phyloP scores from a whole-genome alignment of 1,284 basidiomycete species.

The Puccinia triticina region DNA sequence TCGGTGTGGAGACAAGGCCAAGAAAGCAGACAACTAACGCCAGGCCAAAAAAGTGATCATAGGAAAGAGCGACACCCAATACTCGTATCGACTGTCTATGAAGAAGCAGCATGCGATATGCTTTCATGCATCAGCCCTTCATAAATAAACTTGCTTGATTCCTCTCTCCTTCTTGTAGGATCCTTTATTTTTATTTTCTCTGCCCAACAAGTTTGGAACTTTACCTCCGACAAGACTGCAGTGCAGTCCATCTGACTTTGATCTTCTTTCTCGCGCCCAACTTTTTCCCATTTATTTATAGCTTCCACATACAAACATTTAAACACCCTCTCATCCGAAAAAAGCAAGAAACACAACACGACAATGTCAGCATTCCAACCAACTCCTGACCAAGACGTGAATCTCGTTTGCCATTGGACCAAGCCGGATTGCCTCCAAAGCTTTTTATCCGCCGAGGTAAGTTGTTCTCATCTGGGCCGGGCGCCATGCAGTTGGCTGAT shows the following conservation, averaged over 20 bases:
- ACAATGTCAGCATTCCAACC: conserved; percentile 5
- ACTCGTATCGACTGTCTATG: too few species aligned
- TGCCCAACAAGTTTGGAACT: conserved; percentile 42
- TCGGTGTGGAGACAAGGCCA: too few species aligned
- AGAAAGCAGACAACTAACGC: too few species aligned
- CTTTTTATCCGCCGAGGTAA: conserved; percentile 38
- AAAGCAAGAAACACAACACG: too few species aligned
- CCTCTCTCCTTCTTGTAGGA: conserved; percentile 64
- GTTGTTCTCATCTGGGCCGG: not conserved
- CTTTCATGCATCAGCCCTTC: too few species aligned
- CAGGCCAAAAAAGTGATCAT: too few species aligned
- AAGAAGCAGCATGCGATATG: too few species aligned
- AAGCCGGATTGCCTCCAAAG: conserved; percentile 29
- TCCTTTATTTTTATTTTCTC: conserved; percentile 61
- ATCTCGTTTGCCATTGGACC: conserved; percentile 39
- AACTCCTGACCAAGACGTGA: conserved; percentile 1
- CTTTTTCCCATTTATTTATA: conserved; percentile 56
- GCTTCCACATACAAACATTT: conserved; percentile 55
- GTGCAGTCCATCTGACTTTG: conserved; percentile 57
- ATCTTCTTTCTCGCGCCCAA: conserved; percentile 57
- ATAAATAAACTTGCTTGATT: too few species aligned
- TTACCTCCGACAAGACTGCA: conserved; percentile 35
- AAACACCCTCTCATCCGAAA: conserved; percentile 36
- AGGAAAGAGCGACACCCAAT: too few species aligned
- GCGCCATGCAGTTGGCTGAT: not conserved